These are phyloP conservation scores for Daldinia caldariorum DNA, from an alignment of 495 filamentous ascomycete genomes.

Conservation along the genomic window DNA sequence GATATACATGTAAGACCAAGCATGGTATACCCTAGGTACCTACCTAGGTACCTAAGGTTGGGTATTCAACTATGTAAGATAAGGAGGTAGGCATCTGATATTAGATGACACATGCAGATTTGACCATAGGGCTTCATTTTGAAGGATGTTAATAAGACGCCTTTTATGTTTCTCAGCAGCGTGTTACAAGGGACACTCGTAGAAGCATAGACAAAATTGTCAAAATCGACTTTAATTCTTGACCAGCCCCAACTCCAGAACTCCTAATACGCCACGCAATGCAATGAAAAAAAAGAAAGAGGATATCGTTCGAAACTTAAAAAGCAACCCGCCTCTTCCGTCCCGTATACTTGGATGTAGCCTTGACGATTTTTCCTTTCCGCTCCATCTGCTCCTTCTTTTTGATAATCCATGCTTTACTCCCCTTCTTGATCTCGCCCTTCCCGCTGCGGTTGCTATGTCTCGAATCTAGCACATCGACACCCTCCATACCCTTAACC, in stretches of 20 bases:
- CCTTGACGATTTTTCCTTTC: constrained; percentile 94
- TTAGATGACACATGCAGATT: too few relatives aligned
- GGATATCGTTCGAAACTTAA: constrained; percentile 43
- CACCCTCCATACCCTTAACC: constrained; percentile 85
- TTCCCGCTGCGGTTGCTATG: constrained; percentile 63
- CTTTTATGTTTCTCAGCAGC: too few relatives aligned
- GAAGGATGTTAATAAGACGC: too few relatives aligned
- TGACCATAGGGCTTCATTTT: too few relatives aligned
- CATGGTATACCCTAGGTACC: too few relatives aligned
- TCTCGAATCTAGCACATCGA: constrained; percentile 81
- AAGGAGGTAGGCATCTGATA: too few relatives aligned
- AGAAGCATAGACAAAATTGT: neutral
- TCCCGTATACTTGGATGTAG: constrained; percentile 90
- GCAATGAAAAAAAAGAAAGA: constrained; percentile 24
- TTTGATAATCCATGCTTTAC: constrained; percentile 87
- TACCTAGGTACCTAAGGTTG: too few relatives aligned
- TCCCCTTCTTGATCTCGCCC: constrained; percentile 74
- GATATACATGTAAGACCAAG: too few relatives aligned
- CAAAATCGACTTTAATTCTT: neutral
- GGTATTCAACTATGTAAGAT: too few relatives aligned
- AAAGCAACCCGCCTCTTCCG: constrained; percentile 75
- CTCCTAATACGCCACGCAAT: constrained; percentile 43
- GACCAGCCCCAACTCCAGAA: constrained; percentile 7
- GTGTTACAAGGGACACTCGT: too few relatives aligned
- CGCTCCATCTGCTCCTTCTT: constrained; percentile 96